These are phyloP conservation scores for Thelephora aurantiotincta DNA, from an alignment of 768 basidiomycete species.

Conservation along the genomic window DNA sequence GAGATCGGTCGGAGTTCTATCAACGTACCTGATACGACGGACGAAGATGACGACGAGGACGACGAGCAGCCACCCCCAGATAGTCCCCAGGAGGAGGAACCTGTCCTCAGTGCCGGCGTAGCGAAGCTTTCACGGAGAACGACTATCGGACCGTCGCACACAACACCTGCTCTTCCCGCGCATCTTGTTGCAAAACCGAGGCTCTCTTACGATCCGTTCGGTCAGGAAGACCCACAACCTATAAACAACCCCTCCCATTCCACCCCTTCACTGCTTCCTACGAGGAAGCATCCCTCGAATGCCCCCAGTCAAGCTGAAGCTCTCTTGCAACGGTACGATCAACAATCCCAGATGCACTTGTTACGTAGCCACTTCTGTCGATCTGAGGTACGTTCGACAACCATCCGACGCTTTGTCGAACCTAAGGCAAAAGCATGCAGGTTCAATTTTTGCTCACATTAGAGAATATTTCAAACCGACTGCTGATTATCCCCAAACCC, in stretches of 20 bases:
- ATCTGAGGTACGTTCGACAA: constrained; percentile 47
- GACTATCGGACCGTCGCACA: constrained; percentile 54
- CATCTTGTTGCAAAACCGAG: constrained; percentile 41
- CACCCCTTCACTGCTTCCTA: constrained; percentile 49
- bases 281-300: constrained; percentile 28
- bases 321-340: constrained; percentile 56
- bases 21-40: constrained; percentile 14
- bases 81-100: constrained; percentile 6
- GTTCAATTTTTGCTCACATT: constrained; percentile 78
- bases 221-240: constrained; percentile 37
- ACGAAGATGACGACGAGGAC: constrained; percentile 30
- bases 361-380: constrained; percentile 80
- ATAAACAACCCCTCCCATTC: constrained; percentile 46
- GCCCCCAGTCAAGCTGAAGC: constrained; percentile 33
- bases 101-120: neutral
- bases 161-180: constrained; percentile 57
- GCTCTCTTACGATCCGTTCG: constrained; percentile 62
- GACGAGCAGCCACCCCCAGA: constrained; percentile 20
- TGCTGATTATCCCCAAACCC: constrained; percentile 84
- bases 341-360: constrained; percentile 52
- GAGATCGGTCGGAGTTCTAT: constrained; percentile 9
- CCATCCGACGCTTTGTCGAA: neutral
- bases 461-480: constrained; percentile 84
- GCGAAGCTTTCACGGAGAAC: constrained; percentile 18
- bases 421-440: constrained; percentile 22